These are phyloP conservation scores for Fusarium sarcochroum DNA, from an alignment of 2,329 filamentous ascomycete species.

Conservation along the genomic window DNA sequence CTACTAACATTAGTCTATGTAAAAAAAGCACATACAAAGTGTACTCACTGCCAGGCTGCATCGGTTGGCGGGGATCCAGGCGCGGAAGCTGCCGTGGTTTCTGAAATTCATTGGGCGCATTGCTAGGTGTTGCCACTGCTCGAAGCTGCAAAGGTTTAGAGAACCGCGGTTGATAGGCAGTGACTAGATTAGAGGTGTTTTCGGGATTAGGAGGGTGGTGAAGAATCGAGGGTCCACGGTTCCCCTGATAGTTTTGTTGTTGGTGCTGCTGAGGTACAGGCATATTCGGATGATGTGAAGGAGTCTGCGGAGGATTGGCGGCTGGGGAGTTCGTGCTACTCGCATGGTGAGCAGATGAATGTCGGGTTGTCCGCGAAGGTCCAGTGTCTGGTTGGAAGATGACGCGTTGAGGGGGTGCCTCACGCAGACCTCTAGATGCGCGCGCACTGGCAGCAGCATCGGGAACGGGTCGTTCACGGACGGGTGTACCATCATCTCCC, in stretches of 20 bases:
- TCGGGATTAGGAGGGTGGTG: constrained; percentile 70
- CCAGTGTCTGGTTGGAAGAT: constrained; percentile 87
- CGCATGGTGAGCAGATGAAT: constrained; percentile 63
- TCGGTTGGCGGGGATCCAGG: constrained; percentile 58
- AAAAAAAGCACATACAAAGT: not conserved
- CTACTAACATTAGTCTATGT: constrained; percentile 48
- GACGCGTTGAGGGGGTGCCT: constrained; percentile 87
- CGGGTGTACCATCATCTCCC: constrained; percentile 71
- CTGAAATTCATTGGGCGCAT: constrained; percentile 76
- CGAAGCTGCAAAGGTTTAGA: constrained; percentile 76
- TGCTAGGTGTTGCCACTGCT: constrained; percentile 81
- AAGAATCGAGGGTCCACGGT: constrained; percentile 60
- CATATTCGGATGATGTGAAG: constrained; percentile 54
- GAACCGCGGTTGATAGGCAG: constrained; percentile 77
- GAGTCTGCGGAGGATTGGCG: constrained; percentile 46
- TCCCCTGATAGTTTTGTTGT: constrained; percentile 49
- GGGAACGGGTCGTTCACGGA: constrained; percentile 65
- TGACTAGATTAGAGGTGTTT: constrained; percentile 71
- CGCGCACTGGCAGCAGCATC: constrained; percentile 69
- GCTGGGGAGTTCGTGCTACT: constrained; percentile 49
- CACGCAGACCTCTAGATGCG: constrained; percentile 76
- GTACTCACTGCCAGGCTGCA: constrained; percentile 73
- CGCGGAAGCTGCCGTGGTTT: constrained; percentile 60
- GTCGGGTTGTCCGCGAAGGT: constrained; percentile 73
- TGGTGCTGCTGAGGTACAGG: constrained; percentile 49